Percentiles rank a stretch among this genome's conserved stretches.
phyloP scores from a whole-genome alignment of 2,329 filamentous ascomycete genomes.

The Aphanocladium album region DNA sequence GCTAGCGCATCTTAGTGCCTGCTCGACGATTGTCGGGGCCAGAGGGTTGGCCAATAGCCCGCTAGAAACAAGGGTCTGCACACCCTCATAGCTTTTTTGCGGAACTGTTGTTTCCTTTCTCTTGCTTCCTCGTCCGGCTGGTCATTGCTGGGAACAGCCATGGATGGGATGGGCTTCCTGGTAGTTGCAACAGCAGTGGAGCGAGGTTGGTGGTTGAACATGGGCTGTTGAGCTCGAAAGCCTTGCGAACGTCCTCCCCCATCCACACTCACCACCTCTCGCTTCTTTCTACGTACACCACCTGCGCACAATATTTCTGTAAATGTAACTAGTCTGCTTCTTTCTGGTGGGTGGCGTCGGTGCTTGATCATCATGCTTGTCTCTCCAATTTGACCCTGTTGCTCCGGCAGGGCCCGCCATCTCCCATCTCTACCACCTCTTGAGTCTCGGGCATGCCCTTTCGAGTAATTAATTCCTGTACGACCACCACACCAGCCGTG shows the following conservation, averaged over 20 bases:
- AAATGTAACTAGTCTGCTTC: background rate
- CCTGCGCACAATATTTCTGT: background rate
- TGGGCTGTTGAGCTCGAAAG: background rate
- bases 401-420: background rate
- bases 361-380: background rate
- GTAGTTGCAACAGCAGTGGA: background rate
- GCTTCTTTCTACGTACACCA: background rate
- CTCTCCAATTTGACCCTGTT: background rate
- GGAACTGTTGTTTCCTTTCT: background rate
- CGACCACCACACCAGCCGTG: background rate
- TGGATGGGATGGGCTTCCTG: background rate
- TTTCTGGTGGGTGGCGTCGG: background rate
- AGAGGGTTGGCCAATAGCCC: background rate
- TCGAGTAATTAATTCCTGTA: background rate
- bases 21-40: background rate
- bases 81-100: background rate
- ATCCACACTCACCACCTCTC: background rate
- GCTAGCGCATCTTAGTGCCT: constrained; percentile 13
- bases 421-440: background rate
- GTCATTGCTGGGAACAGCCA: background rate
- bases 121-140: background rate
- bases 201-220: background rate
- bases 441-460: background rate
- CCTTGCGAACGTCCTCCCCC: background rate
- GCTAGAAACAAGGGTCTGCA: background rate